Conservation (phyloP, 495 filamentous ascomycete species). For the Beverwykella pulmonaria region DNA sequence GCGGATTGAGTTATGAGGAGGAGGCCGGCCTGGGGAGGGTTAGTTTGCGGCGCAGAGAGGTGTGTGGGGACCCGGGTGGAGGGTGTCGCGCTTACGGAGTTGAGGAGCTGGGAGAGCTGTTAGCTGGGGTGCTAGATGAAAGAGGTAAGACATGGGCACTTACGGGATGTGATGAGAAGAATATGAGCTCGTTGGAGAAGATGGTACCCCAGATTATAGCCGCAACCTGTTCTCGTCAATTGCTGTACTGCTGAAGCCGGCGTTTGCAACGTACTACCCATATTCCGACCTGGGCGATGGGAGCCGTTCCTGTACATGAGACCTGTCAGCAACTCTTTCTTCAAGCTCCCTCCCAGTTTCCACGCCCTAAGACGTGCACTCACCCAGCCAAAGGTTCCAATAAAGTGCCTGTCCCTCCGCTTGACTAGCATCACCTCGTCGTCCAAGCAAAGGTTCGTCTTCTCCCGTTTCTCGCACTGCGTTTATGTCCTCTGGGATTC, state of each 20-base stretch:
- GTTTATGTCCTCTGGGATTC: slow-evolving; percentile 48
- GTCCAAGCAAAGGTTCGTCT: slow-evolving; percentile 76
- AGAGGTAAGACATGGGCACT: slow-evolving; percentile 26
- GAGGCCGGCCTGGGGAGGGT: slow-evolving; percentile 55
- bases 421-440: slow-evolving; percentile 73
- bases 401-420: slow-evolving; percentile 61
- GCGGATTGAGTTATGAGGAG: slow-evolving; percentile 75
- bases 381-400: slow-evolving; percentile 78
- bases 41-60: neutral
- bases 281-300: slow-evolving; percentile 67
- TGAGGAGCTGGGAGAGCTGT: slow-evolving; percentile 61
- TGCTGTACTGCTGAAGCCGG: neutral
- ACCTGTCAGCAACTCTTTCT: slow-evolving; percentile 7
- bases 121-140: neutral
- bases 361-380: slow-evolving; percentile 19
- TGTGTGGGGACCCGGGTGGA: too few species aligned
- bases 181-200: slow-evolving; percentile 64
- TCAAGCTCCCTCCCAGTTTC: neutral
- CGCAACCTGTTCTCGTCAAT: slow-evolving; percentile 58
- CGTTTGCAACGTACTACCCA: slow-evolving; percentile 60
- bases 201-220: slow-evolving; percentile 74
- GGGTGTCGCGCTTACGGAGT: slow-evolving; percentile 58
- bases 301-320: slow-evolving; percentile 61
- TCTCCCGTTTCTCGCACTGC: slow-evolving; percentile 50
- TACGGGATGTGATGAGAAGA: slow-evolving; percentile 85